Evolutionary conservation across 2,329 filamentous ascomycete species (phyloP).

Genomic region (Trichothecium roseum): DNA sequence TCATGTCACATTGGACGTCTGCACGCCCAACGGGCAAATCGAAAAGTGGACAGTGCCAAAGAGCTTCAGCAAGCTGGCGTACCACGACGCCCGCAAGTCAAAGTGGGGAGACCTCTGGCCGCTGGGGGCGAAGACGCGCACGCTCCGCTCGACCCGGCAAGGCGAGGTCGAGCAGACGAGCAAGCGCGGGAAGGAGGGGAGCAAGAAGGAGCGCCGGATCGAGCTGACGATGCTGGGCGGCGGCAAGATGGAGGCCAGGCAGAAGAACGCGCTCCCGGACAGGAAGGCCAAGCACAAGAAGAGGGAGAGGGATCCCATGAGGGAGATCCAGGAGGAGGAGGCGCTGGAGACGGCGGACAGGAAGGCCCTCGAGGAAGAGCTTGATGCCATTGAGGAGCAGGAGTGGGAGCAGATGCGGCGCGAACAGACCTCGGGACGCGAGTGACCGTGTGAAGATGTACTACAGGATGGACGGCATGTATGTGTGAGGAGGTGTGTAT

Average conservation of each 20-base stretch:
- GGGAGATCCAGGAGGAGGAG: conserved; percentile 24
- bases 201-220: conserved; percentile 26
- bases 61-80: conserved; percentile 71
- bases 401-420: neutral
- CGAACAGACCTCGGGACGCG: too few relatives aligned
- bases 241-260: conserved; percentile 16
- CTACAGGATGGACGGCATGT: neutral
- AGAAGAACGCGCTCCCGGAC: conserved; percentile 22
- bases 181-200: conserved; percentile 27
- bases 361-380: conserved; percentile 15
- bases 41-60: conserved; percentile 91
- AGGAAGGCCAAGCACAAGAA: conserved; percentile 23
- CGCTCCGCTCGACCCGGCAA: conserved; percentile 48
- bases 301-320: conserved; percentile 25
- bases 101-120: conserved; percentile 94
- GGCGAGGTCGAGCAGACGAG: conserved; percentile 39
- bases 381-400: conserved; percentile 6
- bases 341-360: conserved; percentile 21
- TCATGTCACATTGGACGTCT: conserved; percentile 83
- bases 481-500: too few relatives aligned
- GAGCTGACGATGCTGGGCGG: conserved; percentile 7
- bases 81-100: conserved; percentile 84
- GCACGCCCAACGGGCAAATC: conserved; percentile 73
- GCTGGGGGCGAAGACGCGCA: conserved; percentile 79
- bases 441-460: neutral